phyloP scores from a whole-genome alignment of 2,329 filamentous ascomycete genomes.

The Aspergillus flavus region DNA sequence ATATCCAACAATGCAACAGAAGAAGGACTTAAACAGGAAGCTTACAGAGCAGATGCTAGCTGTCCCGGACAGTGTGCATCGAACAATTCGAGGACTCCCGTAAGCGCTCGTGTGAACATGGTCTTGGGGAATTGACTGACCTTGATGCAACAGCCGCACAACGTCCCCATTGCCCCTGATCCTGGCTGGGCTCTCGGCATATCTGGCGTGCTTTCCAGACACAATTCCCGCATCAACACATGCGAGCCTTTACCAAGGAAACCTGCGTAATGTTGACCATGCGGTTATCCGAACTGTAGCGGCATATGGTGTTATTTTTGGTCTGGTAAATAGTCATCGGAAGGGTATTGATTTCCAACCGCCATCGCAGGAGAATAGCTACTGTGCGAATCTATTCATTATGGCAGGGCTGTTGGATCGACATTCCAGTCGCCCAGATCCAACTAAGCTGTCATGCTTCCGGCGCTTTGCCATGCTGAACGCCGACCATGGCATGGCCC shows the following conservation, averaged over 20 bases:
- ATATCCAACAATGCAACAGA: slow-evolving; percentile 28
- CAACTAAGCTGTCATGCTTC: slow-evolving; percentile 49
- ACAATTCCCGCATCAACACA: slow-evolving; percentile 24
- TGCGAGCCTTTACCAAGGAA: slow-evolving; percentile 28
- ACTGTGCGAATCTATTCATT: slow-evolving; percentile 59
- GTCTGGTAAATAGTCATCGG: slow-evolving; percentile 31
- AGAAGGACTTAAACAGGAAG: slow-evolving; percentile 18
- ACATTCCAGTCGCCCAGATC: slow-evolving; percentile 52
- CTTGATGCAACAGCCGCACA: slow-evolving; percentile 16
- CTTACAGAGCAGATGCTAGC: slow-evolving; percentile 26
- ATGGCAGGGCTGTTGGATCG: slow-evolving; percentile 57
- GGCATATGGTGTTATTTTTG: slow-evolving; percentile 29
- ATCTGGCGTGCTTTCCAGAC: slow-evolving; percentile 24
- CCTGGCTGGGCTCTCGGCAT: slow-evolving; percentile 33
- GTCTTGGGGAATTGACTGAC: neutral
- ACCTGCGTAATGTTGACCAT: slow-evolving; percentile 23
- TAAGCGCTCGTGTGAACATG: slow-evolving; percentile 13
- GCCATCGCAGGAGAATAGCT: slow-evolving; percentile 46
- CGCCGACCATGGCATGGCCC: slow-evolving; percentile 63
- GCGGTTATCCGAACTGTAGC: slow-evolving; percentile 29
- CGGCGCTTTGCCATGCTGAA: slow-evolving; percentile 60
- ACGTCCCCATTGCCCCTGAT: slow-evolving; percentile 31
- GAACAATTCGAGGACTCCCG: slow-evolving; percentile 29
- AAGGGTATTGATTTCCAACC: slow-evolving; percentile 19
- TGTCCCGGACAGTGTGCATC: slow-evolving; percentile 26